Base-by-base conservation (phyloP, 805 yeast genomes). In the Cephaloascus albidus region DNA sequence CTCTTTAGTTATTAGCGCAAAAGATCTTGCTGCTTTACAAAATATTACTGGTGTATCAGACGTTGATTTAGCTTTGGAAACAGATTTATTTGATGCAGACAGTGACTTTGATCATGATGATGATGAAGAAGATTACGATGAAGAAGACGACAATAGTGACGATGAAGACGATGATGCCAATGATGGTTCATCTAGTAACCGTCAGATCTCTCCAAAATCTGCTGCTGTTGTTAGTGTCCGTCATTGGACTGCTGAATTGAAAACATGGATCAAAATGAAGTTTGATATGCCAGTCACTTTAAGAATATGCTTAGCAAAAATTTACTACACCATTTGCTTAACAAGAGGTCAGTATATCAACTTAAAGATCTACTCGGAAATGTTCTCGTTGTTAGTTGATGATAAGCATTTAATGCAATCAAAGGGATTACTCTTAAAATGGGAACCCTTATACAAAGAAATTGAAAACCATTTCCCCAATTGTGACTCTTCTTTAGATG, bases 221-320 rank as follows among this genome's bases (percentile, higher is more conserved):
- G 83, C 93, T 0, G 76, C 93, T 0, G 81, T 85, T 4, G 78
- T 84, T 4, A 72, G 80, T 35, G 81, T 87, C 5, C 72, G 81
- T 39, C 85, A 82, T 42, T 89, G 96, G 95, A 82, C 96, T 0
- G 79, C 82, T 39, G 97, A 88, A 55, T 68, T 90, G 45, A 72
- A 76, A 38, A 80, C 82, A 33, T 82, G 96, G 74, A 56, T 87
- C 39, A 74, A 74, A 48, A 80, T 83, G 77, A 85, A 85, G 49
- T 78, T 83, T 50, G 83, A 82, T 38, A 70, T 90, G 63, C 97
- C 98, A 0, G 49, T 86, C 10, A 47, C 66, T 2, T 58, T 80
- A 36, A 71, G 88, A 39, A 68, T 78, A 18, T 62, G 74, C 1
- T 65, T 90, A 33, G 78, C 86, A 1, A 65, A 67, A 40, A 84